A percentile compares a stretch with the other conserved stretches of the same genome.
phyloP scores from a whole-genome alignment of 495 filamentous ascomycete species.

The Trichoderma gamsii region DNA sequence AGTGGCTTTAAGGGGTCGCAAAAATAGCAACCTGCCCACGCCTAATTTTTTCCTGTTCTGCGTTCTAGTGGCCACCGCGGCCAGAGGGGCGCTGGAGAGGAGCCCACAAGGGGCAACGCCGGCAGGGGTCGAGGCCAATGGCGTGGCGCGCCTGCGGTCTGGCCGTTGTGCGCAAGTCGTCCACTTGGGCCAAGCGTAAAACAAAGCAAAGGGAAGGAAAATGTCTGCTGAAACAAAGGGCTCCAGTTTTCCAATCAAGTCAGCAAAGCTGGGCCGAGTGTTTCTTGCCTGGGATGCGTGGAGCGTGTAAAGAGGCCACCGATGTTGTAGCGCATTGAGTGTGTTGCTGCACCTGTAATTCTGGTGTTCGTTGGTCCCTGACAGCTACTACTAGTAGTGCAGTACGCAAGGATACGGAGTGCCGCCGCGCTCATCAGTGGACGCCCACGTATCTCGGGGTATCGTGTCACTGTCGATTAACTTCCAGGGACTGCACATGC shows the following conservation, averaged over 20 bases:
- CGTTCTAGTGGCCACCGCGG: background rate
- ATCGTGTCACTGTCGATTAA: no score
- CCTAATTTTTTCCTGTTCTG: background rate
- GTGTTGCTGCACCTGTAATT: no score
- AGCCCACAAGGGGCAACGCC: conserved; percentile 1
- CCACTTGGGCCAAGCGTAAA: background rate
- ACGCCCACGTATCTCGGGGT: background rate
- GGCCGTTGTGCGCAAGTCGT: background rate
- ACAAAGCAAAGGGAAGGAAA: background rate
- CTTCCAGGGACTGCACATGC: background rate
- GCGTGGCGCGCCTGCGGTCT: background rate
- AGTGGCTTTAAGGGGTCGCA: conserved; percentile 11
- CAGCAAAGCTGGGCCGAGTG: no score
- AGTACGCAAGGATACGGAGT: background rate
- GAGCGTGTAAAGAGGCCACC: no score
- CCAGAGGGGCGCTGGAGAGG: background rate
- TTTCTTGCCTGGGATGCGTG: no score
- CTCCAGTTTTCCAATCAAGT: background rate
- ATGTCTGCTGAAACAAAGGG: background rate
- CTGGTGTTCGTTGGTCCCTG: no score
- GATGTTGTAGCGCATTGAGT: no score
- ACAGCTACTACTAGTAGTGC: no score
- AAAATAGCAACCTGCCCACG: conserved; percentile 1
- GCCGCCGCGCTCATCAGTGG: background rate
- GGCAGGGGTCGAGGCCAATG: background rate